phyloP scores from a whole-genome alignment of 1,284 basidiomycete species.

The Leccinum fallax region DNA sequence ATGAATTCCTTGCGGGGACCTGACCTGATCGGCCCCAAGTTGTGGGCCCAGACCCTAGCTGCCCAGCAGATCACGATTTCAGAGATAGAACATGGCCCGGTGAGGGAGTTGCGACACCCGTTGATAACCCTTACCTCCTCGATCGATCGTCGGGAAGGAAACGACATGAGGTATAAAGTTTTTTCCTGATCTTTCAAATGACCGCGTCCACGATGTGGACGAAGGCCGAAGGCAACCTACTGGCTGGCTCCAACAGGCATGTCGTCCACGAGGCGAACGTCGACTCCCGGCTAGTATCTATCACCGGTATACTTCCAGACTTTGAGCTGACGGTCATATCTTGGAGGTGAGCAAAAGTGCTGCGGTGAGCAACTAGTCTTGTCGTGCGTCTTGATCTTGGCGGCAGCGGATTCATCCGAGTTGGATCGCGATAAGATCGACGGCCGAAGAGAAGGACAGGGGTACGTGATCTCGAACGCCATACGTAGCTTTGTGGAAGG shows the following conservation, averaged over 20 bases:
- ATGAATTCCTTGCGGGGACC: not conserved
- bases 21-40: not conserved
- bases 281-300: not conserved
- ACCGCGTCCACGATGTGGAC: slow-evolving; percentile 7
- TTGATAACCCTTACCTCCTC: slow-evolving; percentile 2
- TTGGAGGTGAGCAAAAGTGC: not conserved
- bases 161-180: slow-evolving; percentile 23
- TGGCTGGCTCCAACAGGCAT: slow-evolving; percentile 12
- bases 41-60: not conserved
- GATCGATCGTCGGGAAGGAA: slow-evolving; percentile 14
- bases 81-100: not conserved
- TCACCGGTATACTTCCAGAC: not conserved
- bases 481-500: not conserved
- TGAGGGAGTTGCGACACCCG: not conserved
- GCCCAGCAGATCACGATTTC: not conserved
- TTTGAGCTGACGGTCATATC: not conserved
- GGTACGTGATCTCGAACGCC: not conserved
- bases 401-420: not conserved
- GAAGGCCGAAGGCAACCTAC: not conserved
- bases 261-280: slow-evolving; percentile 16
- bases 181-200: not conserved
- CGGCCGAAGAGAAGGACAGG: not conserved
- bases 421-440: slow-evolving; percentile 8
- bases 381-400: not conserved
- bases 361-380: not conserved